Conservation (phyloP, 352 stramenopile genomes). For the Blastocystis sp. region DNA sequence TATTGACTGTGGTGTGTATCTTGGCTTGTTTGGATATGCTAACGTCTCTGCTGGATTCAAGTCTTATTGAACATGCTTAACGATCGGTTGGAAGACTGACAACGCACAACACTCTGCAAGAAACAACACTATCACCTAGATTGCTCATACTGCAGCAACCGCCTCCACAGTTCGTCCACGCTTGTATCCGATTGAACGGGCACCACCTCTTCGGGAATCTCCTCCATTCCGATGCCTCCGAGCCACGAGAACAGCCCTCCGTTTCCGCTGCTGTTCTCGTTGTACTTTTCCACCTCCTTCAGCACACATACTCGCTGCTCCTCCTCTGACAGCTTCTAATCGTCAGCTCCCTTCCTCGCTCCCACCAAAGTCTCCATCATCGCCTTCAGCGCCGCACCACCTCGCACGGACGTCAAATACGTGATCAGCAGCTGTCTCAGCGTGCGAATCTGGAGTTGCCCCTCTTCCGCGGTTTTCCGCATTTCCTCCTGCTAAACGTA, state of each 20-base stretch:
- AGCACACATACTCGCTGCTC: slow-evolving; percentile 53
- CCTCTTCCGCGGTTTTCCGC: background rate
- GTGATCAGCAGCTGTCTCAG: slow-evolving; percentile 80
- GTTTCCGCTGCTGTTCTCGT: slow-evolving; percentile 78
- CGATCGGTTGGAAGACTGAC: too few relatives aligned
- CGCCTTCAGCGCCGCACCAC: slow-evolving; percentile 80
- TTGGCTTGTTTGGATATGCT: too few relatives aligned
- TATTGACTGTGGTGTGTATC: slow-evolving; percentile 41
- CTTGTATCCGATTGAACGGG: slow-evolving; percentile 75
- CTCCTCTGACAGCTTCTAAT: slow-evolving; percentile 60
- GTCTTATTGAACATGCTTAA: too few relatives aligned
- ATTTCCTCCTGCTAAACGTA: slow-evolving; percentile 76
- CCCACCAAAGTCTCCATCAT: slow-evolving; percentile 81
- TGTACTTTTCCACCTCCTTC: slow-evolving; percentile 85
- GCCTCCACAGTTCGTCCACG: slow-evolving; percentile 82
- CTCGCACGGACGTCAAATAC: slow-evolving; percentile 79
- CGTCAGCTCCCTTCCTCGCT: slow-evolving; percentile 76
- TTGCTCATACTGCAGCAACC: slow-evolving; percentile 82
- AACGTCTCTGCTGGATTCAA: too few relatives aligned
- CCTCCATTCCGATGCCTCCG: slow-evolving; percentile 78
- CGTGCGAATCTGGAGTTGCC: slow-evolving; percentile 13
- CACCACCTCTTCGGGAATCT: slow-evolving; percentile 39
- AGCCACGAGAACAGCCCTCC: slow-evolving; percentile 42
- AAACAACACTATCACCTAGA: slow-evolving; percentile 84
- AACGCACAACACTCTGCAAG: slow-evolving; percentile 82